These are phyloP conservation scores for Isatis tinctoria DNA, from an alignment of 345 rosid species.

Conservation along the genomic window DNA sequence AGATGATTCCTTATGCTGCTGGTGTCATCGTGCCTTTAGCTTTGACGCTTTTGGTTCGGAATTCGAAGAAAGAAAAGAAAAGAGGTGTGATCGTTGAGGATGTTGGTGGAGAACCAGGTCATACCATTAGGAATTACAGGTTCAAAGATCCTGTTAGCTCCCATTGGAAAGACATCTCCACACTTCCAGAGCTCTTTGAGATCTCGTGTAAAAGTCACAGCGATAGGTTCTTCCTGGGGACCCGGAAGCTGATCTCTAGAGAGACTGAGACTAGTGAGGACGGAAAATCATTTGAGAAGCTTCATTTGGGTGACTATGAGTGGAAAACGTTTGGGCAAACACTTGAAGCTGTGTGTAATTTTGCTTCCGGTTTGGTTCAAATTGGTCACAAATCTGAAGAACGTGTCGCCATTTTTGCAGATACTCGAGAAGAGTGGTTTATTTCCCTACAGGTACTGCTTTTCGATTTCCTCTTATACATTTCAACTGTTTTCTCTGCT, in stretches of 20 bases:
- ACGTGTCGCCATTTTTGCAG: slow-evolving; percentile 92
- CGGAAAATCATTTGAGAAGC: slow-evolving; percentile 84
- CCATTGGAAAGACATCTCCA: slow-evolving; percentile 70
- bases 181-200: slow-evolving; percentile 91
- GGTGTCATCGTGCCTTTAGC: slow-evolving; percentile 74
- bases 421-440: slow-evolving; percentile 95
- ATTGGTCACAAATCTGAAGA: slow-evolving; percentile 71
- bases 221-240: slow-evolving; percentile 66
- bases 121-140: slow-evolving; percentile 55
- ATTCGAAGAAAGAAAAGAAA: slow-evolving; percentile 51
- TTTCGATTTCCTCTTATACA: background rate
- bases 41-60: slow-evolving; percentile 55
- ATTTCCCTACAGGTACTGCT: slow-evolving; percentile 85
- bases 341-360: slow-evolving; percentile 58
- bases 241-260: slow-evolving; percentile 60
- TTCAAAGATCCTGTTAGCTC: slow-evolving; percentile 53
- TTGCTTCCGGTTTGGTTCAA: slow-evolving; percentile 78
- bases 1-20: slow-evolving; percentile 74
- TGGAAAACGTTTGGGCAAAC: slow-evolving; percentile 70
- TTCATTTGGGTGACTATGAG: slow-evolving; percentile 90
- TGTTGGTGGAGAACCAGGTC: slow-evolving; percentile 83
- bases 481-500: background rate
- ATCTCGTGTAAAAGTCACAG: slow-evolving; percentile 55
- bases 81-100: slow-evolving; percentile 79
- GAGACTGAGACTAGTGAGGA: slow-evolving; percentile 58